These are phyloP conservation scores for Calocybe indica DNA, from an alignment of 768 basidiomycete species.

Conservation along the genomic window DNA sequence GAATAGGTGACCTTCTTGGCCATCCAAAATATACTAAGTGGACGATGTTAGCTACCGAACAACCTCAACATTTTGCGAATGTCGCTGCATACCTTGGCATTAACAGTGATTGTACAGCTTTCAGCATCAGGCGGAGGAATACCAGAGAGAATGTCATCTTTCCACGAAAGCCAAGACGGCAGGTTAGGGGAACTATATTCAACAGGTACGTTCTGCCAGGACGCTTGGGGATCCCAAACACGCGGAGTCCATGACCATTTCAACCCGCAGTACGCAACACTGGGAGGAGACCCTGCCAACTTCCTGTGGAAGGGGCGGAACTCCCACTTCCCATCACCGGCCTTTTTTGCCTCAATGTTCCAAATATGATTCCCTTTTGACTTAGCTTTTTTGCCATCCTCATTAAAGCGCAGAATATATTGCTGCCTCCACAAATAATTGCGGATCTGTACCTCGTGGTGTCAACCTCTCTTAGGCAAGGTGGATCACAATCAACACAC, in stretches of 20 bases:
- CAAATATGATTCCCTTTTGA: slow-evolving; percentile 99
- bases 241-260: slow-evolving; percentile 89
- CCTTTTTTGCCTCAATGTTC: slow-evolving; percentile 94
- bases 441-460: slow-evolving; percentile 51
- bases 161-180: slow-evolving; percentile 88
- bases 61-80: background rate
- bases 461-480: slow-evolving; percentile 9
- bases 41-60: background rate
- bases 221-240: slow-evolving; percentile 95
- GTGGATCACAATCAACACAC: slow-evolving; percentile 32
- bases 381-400: slow-evolving; percentile 98
- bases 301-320: slow-evolving; percentile 87
- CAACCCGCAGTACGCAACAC: slow-evolving; percentile 75
- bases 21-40: slow-evolving; percentile 63
- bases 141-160: slow-evolving; percentile 76
- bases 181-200: slow-evolving; percentile 75
- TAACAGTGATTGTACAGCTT: slow-evolving; percentile 67
- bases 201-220: slow-evolving; percentile 74
- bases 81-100: slow-evolving; percentile 59
- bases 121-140: slow-evolving; percentile 73
- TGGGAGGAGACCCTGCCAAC: slow-evolving; percentile 78
- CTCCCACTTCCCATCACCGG: slow-evolving; percentile 69
- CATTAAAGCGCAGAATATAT: slow-evolving; percentile 94
- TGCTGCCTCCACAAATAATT: slow-evolving; percentile 95
- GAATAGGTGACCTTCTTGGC: slow-evolving; percentile 61